phyloP scores from a whole-genome alignment of 2,329 filamentous ascomycete genomes.

The Fusarium sp. region DNA sequence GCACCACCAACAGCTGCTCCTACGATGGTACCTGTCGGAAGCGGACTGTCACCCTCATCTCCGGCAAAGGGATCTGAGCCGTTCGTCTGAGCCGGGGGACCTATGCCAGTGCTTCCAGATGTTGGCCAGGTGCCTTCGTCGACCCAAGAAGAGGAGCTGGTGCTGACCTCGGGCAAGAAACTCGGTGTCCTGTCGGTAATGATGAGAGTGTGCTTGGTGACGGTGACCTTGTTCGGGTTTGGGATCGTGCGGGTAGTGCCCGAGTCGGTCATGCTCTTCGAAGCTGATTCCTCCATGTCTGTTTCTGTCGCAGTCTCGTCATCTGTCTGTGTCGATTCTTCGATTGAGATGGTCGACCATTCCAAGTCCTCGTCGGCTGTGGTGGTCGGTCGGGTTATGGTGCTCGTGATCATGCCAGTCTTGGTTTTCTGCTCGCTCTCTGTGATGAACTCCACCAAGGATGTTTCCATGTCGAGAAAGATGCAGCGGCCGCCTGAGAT shows the following conservation, averaged over 20 bases:
- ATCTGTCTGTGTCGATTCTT: background rate
- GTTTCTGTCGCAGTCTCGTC: background rate
- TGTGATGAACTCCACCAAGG: background rate
- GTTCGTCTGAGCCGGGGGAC: slow-evolving; percentile 25
- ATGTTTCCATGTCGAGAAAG: background rate
- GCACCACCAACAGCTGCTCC: slow-evolving; percentile 49
- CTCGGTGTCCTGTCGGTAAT: slow-evolving; percentile 42
- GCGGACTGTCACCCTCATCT: slow-evolving; percentile 5
- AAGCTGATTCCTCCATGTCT: background rate
- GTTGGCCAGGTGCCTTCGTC: slow-evolving; percentile 9
- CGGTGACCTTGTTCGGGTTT: slow-evolving; percentile 49
- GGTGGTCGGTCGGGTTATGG: background rate
- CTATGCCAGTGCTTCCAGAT: slow-evolving; percentile 10
- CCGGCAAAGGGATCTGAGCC: background rate
- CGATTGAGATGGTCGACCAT: background rate
- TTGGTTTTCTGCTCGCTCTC: background rate
- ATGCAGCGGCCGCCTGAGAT: background rate
- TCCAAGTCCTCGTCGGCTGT: slow-evolving; percentile 2
- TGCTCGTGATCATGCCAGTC: slow-evolving; percentile 4
- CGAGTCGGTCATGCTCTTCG: slow-evolving; percentile 50
- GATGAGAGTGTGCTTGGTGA: slow-evolving; percentile 51
- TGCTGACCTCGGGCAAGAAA: slow-evolving; percentile 13
- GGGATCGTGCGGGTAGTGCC: slow-evolving; percentile 52
- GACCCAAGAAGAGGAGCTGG: slow-evolving; percentile 9
- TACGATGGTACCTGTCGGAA: slow-evolving; percentile 48